Conservation (phyloP, 1,139 yeast genomes). For the Saccharomyces hybrid region DNA sequence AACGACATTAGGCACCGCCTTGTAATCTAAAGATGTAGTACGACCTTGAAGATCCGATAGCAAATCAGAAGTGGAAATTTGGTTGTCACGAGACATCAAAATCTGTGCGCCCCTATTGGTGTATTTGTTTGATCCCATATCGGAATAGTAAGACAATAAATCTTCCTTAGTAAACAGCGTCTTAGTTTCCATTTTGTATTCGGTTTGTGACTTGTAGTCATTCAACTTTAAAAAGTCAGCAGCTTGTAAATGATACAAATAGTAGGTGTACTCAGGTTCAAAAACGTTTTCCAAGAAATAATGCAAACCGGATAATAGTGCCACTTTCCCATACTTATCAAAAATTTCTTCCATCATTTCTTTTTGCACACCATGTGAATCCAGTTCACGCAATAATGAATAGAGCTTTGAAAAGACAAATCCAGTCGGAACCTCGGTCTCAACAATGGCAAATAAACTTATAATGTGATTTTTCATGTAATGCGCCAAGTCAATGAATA, state of each 20-base stretch:
- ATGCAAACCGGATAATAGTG: conserved; percentile 28
- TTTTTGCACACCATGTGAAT: conserved; percentile 12
- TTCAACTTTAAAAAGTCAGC: conserved; percentile 23
- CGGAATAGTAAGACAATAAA: conserved; percentile 28
- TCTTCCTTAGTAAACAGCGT: conserved; percentile 25
- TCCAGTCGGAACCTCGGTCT: conserved; percentile 19
- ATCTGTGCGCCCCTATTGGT: conserved; percentile 27
- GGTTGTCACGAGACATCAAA: conserved; percentile 16
- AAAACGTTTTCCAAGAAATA: conserved; percentile 20
- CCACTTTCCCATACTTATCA: conserved; percentile 21
- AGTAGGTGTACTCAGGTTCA: conserved; percentile 20
- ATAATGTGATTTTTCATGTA: conserved; percentile 11
- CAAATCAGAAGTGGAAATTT: conserved; percentile 21
- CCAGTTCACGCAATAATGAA: conserved; percentile 14
- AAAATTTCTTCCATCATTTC: conserved; percentile 22
- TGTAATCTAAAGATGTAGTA: conserved; percentile 5
- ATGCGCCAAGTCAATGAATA: conserved; percentile 24
- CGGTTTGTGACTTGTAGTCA: conserved; percentile 24
- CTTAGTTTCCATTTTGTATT: conserved; percentile 13
- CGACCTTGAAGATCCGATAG: conserved; percentile 12
- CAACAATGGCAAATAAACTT: conserved; percentile 19
- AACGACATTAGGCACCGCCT: background rate
- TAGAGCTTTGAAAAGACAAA: conserved; percentile 21
- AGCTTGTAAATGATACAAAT: conserved; percentile 27
- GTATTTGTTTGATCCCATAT: conserved; percentile 23